These are phyloP conservation scores for Heterobasidion parviporum DNA, from an alignment of 1,284 basidiomycete species.

Conservation along the genomic window DNA sequence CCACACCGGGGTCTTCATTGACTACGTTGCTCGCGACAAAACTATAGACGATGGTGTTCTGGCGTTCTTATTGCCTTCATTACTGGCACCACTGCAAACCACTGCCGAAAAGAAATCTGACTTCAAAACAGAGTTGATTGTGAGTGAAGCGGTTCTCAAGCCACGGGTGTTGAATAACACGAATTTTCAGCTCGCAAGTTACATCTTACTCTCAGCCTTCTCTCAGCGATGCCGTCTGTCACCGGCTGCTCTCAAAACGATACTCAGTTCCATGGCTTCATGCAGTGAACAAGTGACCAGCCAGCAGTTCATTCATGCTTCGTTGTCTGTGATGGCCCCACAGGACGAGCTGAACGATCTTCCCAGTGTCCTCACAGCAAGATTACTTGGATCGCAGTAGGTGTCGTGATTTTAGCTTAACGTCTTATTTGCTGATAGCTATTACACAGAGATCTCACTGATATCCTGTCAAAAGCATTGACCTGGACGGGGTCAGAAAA, in stretches of 20 bases:
- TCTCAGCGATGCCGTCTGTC: slow-evolving; percentile 56
- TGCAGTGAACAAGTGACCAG: slow-evolving; percentile 39
- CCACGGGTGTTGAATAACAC: background rate
- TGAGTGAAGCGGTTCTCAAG: slow-evolving; percentile 23
- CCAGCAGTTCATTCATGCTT: slow-evolving; percentile 48
- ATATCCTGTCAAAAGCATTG: slow-evolving; percentile 35
- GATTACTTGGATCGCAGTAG: slow-evolving; percentile 36
- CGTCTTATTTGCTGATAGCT: slow-evolving; percentile 10
- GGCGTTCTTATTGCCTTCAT: slow-evolving; percentile 53
- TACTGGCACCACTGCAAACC: slow-evolving; percentile 47
- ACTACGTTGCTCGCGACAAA: slow-evolving; percentile 59
- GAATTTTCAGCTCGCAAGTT: slow-evolving; percentile 54
- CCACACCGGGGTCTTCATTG: slow-evolving; percentile 76
- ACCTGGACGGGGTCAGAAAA: slow-evolving; percentile 50
- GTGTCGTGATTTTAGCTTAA: slow-evolving; percentile 16
- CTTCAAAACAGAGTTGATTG: slow-evolving; percentile 41
- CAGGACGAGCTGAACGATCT: slow-evolving; percentile 43
- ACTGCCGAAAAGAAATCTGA: slow-evolving; percentile 12
- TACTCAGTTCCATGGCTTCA: slow-evolving; percentile 46
- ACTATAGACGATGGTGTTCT: slow-evolving; percentile 54
- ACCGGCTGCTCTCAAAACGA: slow-evolving; percentile 44
- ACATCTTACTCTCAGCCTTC: slow-evolving; percentile 59
- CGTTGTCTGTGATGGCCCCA: slow-evolving; percentile 50
- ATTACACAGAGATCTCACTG: slow-evolving; percentile 35
- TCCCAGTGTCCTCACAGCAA: slow-evolving; percentile 31